Base-by-base conservation (phyloP, 2,329 filamentous ascomycete species). In the Trichoderma arundinaceum region DNA sequence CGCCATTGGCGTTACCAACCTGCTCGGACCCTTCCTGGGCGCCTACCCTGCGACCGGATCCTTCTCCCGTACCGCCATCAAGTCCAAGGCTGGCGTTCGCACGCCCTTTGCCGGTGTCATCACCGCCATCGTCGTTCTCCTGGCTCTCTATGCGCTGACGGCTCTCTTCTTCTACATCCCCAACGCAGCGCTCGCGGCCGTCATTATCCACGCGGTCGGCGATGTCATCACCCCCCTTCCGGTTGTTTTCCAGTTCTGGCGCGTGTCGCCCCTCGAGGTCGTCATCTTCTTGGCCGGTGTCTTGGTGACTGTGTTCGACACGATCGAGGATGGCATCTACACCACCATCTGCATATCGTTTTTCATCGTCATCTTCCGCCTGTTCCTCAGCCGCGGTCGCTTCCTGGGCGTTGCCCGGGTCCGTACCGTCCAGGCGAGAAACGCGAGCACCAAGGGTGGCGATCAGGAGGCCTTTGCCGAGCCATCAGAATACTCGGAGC, bases 121-220 rank as follows among this genome's bases (percentile, higher is more conserved):
- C 68, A 96, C 92, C 10, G 92, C 90, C 1, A 67, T 92, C 19
- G 86, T 96, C 10, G 92, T 97, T 8, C 82, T 97, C 1, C 82
- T 96, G 10, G 92, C 93, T 17, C 89, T 95, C 66, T 96, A 96
- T 73, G 92, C 90, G 17, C 82, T 96, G 32, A 88, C 92, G 0
- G 86, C 89, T 0, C 87, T 96, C 66, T 97, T 97, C 83, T 96
- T 87, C 80, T 96, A 94, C 78, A 96, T 97, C 67, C 92, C 92
- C 0, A 90, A 85, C 68, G 85, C 92, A 0, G 84, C 87, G 6
- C 85, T 97, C 3, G 85, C 92, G 1, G 92, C 87, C 54, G 90
- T 96, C 73, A 97, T 97, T 71, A 96, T 96, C 69, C 93, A 97
- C 77, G 93, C 93, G 4, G 92, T 96, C 4, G 89, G 90, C 68